Conservation (phyloP, 495 filamentous ascomycete genomes). For the Ascobolus immersus region DNA sequence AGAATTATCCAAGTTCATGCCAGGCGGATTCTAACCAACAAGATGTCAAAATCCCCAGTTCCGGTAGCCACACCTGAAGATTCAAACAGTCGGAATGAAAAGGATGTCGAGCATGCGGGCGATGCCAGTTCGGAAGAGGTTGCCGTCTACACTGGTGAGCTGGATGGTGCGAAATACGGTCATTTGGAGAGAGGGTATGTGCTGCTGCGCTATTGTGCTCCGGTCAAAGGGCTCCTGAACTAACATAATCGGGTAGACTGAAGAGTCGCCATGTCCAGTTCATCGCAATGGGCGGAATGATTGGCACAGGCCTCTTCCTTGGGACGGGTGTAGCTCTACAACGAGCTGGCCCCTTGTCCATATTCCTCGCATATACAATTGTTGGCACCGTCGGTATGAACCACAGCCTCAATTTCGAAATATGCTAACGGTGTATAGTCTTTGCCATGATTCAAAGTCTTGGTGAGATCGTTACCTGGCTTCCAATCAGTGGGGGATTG, state of each 20-base stretch:
- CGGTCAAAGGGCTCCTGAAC: constrained; percentile 4
- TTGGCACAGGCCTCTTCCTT: constrained; percentile 38
- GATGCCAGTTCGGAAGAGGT: constrained; percentile 1
- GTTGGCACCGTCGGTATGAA: constrained; percentile 15
- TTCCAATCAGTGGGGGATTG: constrained; percentile 33
- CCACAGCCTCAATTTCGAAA: neutral
- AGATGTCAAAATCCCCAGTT: neutral
- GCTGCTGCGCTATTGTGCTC: constrained; percentile 2
- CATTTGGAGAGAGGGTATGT: neutral
- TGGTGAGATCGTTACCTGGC: constrained; percentile 43
- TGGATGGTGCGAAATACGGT: constrained; percentile 6
- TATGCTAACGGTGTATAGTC: constrained; percentile 14
- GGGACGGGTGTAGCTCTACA: constrained; percentile 25
- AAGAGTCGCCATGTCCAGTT: constrained; percentile 23
- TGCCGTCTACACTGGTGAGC: constrained; percentile 7
- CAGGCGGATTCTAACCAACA: constrained; percentile 5
- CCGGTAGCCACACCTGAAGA: neutral
- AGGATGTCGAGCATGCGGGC: neutral
- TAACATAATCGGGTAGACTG: constrained; percentile 6
- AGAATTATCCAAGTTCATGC: too few relatives aligned
- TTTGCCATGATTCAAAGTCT: constrained; percentile 26
- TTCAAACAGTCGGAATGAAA: constrained; percentile 2
- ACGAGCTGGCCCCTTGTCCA: constrained; percentile 22
- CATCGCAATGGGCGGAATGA: constrained; percentile 44
- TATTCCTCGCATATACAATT: constrained; percentile 30